Conservation (phyloP, 1,139 yeast genomes). For the Meyerozyma guilliermondii region DNA sequence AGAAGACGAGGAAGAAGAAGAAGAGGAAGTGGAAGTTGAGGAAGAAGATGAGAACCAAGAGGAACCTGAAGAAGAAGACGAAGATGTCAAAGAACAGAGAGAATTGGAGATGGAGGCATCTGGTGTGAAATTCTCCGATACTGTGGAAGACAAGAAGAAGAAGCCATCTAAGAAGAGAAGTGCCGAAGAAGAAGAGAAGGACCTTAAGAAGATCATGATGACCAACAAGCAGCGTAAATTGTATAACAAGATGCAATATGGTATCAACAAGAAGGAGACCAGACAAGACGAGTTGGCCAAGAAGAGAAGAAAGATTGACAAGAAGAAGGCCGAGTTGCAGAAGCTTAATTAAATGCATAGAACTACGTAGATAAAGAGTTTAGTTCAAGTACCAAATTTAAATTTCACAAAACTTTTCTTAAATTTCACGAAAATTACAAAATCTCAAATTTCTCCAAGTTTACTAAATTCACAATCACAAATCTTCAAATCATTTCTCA, state of each 20-base stretch:
- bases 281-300: constrained; percentile 69
- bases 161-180: constrained; percentile 22
- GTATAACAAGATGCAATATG: constrained; percentile 93
- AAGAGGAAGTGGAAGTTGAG: constrained; percentile 45
- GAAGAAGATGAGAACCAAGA: constrained; percentile 46
- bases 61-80: constrained; percentile 44
- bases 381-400: not conserved
- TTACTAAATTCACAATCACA: too few relatives aligned
- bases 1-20: constrained; percentile 48
- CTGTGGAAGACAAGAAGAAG: constrained; percentile 25
- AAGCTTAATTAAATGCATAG: constrained; percentile 26
- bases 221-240: constrained; percentile 91
- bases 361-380: not conserved
- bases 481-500: not conserved
- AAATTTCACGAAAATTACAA: not conserved
- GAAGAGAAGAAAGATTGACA: constrained; percentile 75
- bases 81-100: constrained; percentile 62
- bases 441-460: not conserved
- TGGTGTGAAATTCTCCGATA: constrained; percentile 73
- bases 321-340: constrained; percentile 55
- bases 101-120: constrained; percentile 89
- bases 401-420: not conserved
- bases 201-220: constrained; percentile 94
- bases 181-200: constrained; percentile 73
- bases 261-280: constrained; percentile 78